Conservation (phyloP, 2,329 filamentous ascomycete genomes). For the Botrytis tulipae region DNA sequence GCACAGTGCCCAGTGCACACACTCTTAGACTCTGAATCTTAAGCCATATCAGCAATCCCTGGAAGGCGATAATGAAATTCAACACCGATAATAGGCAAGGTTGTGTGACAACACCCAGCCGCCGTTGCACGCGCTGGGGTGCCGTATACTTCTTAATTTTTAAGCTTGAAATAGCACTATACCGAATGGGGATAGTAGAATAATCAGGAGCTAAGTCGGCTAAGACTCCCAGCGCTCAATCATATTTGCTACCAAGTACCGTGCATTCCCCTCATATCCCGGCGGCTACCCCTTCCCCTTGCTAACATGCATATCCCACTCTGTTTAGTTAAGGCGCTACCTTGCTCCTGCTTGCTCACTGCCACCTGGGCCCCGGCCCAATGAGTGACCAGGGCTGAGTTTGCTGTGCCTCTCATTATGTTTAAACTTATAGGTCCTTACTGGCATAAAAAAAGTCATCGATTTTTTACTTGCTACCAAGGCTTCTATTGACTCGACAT, state of each 20-base stretch:
- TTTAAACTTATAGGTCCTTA: constrained; percentile 30
- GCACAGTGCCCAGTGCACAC: constrained; percentile 7
- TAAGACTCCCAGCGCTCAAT: constrained; percentile 6
- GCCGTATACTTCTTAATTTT: constrained; percentile 2
- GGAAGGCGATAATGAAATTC: neutral
- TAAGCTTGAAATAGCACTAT: constrained; percentile 14
- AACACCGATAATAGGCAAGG: neutral
- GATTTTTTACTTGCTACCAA: constrained; percentile 21
- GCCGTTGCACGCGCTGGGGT: constrained; percentile 16
- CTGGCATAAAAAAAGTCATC: constrained; percentile 22
- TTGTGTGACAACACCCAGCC: constrained; percentile 16
- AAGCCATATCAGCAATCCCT: neutral
- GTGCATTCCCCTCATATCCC: constrained; percentile 16
- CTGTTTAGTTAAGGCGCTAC: constrained; percentile 17
- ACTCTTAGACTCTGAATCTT: neutral
- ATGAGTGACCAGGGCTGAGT: constrained; percentile 27
- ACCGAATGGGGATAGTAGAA: neutral
- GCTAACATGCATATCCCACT: constrained; percentile 20
- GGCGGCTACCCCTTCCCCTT: constrained; percentile 18
- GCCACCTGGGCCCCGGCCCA: constrained; percentile 25
- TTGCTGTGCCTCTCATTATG: constrained; percentile 29
- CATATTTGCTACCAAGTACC: constrained; percentile 14
- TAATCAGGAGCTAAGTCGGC: neutral
- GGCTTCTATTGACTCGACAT: constrained; percentile 23
- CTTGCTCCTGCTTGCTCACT: constrained; percentile 25